Base-by-base conservation (phyloP, 768 basidiomycete genomes). In the Lentinula boryana region DNA sequence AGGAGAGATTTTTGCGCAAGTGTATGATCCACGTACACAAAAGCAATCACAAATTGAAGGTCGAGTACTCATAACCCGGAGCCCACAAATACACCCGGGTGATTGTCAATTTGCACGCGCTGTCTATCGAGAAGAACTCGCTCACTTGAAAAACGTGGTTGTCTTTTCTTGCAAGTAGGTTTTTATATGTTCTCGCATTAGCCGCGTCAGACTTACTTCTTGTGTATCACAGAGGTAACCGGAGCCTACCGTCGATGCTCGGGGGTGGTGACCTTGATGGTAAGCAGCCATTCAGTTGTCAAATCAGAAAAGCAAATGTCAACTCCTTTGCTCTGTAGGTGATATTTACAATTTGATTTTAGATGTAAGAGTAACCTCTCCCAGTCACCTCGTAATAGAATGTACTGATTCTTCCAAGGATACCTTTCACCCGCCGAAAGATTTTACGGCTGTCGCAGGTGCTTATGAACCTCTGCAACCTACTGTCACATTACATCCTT, bases 201-300 rank as follows among this genome's bases (percentile, higher is more conserved):
- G 8, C 6, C 8, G 21, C 50, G 13, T 60, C 40, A 13, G n/a
- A 33, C 35, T 2, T 35, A 54, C 48, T 54, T 2, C 54, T 54
- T 55, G 15, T 58, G 60, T 46, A 53, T 62, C 0, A 36, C 18
- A 77, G 75, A 72, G 81, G 81, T 8, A 40, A 71, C 40, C 74
- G 81, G 57, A 69, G 78, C 16, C 62, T 84, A 12, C 75, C 81
- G 1, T 79, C 78, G 10, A 75, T 73, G 61, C 75, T 84, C 15
- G 81, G 81, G 31, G 83, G 82, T 23, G 83, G 83, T 7, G 82
- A 83, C 68, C 68, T 83, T 50, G 82, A 83, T 63, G 82, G 80
- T 44, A 76, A 77, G 56, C 69, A 70, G 32, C 36, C 35, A 8
- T 38, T 75, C 70, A 56, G 76, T 72, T 61, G 36, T 70, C 12